These are phyloP conservation scores for Pleurotus ostreatus DNA, from an alignment of 768 basidiomycete genomes.

Conservation along the genomic window DNA sequence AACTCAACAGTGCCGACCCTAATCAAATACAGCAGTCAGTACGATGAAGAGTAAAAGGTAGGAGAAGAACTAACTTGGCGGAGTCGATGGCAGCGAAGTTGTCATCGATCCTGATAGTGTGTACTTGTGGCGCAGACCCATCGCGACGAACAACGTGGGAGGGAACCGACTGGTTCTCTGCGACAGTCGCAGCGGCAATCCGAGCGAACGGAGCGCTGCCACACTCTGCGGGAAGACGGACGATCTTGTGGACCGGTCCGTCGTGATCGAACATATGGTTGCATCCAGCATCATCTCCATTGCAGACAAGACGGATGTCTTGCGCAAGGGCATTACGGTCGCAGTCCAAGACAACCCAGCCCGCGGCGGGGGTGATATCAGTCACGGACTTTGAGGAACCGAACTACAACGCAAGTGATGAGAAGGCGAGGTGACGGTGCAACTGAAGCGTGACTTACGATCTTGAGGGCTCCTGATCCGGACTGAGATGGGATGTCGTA, in stretches of 20 bases:
- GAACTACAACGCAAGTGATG: neutral
- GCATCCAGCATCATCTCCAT: constrained; percentile 24
- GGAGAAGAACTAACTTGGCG: constrained; percentile 10
- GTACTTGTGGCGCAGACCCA: constrained; percentile 22
- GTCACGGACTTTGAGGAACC: constrained; percentile 5
- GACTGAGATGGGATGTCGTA: constrained; percentile 1
- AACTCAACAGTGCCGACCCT: neutral
- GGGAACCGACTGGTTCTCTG: constrained; percentile 33
- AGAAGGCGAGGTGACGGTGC: neutral
- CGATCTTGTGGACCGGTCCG: constrained; percentile 45
- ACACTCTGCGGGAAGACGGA: constrained; percentile 39
- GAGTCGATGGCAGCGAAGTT: constrained; percentile 26
- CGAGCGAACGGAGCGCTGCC: constrained; percentile 19
- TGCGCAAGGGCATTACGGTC: constrained; percentile 6
- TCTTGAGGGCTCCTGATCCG: constrained; percentile 1
- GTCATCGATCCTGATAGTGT: constrained; percentile 29
- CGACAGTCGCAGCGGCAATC: constrained; percentile 28
- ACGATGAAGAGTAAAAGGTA: neutral
- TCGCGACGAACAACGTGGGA: constrained; percentile 20
- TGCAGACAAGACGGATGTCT: constrained; percentile 9
- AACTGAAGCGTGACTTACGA: neutral
- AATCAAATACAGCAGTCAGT: neutral
- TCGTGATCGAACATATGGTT: constrained; percentile 33
- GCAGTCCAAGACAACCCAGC: constrained; percentile 6
- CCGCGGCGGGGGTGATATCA: constrained; percentile 6